phyloP scores from a whole-genome alignment of 2,329 filamentous ascomycete genomes.

The Aureobasidium subglaciale region DNA sequence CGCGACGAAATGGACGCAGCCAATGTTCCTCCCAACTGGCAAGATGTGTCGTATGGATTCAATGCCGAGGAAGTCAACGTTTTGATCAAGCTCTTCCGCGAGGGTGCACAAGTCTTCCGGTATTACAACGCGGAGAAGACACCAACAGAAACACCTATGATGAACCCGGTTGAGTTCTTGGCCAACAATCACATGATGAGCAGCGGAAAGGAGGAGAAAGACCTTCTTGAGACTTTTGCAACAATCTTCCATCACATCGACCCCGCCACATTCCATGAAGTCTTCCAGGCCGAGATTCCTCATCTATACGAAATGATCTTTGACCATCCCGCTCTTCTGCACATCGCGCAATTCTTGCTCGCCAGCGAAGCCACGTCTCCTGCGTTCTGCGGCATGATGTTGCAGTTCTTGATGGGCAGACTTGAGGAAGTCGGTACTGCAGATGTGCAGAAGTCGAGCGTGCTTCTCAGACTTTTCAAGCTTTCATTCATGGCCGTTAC shows the following conservation, averaged over 20 bases:
- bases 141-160: conserved; percentile 62
- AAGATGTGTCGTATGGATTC: conserved; percentile 92
- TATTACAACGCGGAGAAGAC: conserved; percentile 92
- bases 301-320: conserved; percentile 97
- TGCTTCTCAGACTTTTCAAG: conserved; percentile 90
- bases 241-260: conserved; percentile 99
- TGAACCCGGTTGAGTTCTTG: conserved; percentile 83
- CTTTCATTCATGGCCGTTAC: conserved; percentile 99
- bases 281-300: conserved; percentile 95
- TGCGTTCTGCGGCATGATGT: conserved; percentile 94
- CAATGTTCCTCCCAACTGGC: conserved; percentile 83
- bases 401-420: conserved; percentile 94
- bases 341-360: conserved; percentile 95
- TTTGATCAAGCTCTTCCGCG: conserved; percentile 92
- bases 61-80: conserved; percentile 95
- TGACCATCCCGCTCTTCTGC: conserved; percentile 85
- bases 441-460: conserved; percentile 87
- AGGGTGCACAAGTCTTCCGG: conserved; percentile 91
- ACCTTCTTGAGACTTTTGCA: conserved; percentile 92
- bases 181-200: conserved; percentile 92
- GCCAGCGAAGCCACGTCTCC: conserved; percentile 98
- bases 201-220: conserved; percentile 93
- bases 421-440: conserved; percentile 91
- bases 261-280: conserved; percentile 95
- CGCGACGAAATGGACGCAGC: conserved; percentile 60